Conservation (phyloP, 768 basidiomycete genomes). For the Podaxis carcinomalis region DNA sequence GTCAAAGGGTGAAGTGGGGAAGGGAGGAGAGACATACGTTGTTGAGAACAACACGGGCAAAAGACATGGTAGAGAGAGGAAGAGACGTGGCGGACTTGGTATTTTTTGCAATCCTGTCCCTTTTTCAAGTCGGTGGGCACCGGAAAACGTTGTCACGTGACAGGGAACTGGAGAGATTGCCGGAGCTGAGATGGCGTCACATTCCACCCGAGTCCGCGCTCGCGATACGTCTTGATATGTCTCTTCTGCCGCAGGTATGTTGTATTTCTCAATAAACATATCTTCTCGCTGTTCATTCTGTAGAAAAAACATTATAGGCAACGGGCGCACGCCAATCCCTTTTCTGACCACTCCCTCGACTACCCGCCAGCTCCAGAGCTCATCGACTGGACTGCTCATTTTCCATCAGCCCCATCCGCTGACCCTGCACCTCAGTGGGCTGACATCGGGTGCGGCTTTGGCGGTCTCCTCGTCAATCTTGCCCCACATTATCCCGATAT, state of each 20-base stretch:
- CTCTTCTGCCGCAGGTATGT: conserved; percentile 48
- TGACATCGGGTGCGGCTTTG: conserved; percentile 97
- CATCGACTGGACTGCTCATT: conserved; percentile 83
- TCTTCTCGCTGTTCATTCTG: background rate
- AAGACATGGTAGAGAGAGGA: conserved; percentile 36
- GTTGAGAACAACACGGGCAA: conserved; percentile 32
- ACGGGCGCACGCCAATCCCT: conserved; percentile 81
- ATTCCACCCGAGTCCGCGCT: too few species aligned
- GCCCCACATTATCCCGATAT: conserved; percentile 89
- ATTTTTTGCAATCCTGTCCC: background rate
- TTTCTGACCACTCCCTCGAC: conserved; percentile 83
- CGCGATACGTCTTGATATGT: conserved; percentile 5
- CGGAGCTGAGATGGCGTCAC: too few species aligned
- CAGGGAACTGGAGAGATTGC: conserved; percentile 1
- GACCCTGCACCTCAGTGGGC: conserved; percentile 54
- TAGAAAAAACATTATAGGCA: conserved; percentile 85
- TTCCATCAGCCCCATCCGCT: conserved; percentile 37
- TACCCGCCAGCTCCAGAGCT: conserved; percentile 75
- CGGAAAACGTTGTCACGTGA: conserved; percentile 22
- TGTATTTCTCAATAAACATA: background rate
- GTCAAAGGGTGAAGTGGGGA: conserved; percentile 7
- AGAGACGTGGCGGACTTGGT: conserved; percentile 5
- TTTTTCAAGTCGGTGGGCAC: background rate
- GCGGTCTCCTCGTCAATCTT: conserved; percentile 84
- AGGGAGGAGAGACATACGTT: conserved; percentile 26